A percentile compares a stretch with the other conserved stretches of the same genome.
phyloP scores from a whole-genome alignment of 495 filamentous ascomycete species.

The Aspergillus panamensis region DNA sequence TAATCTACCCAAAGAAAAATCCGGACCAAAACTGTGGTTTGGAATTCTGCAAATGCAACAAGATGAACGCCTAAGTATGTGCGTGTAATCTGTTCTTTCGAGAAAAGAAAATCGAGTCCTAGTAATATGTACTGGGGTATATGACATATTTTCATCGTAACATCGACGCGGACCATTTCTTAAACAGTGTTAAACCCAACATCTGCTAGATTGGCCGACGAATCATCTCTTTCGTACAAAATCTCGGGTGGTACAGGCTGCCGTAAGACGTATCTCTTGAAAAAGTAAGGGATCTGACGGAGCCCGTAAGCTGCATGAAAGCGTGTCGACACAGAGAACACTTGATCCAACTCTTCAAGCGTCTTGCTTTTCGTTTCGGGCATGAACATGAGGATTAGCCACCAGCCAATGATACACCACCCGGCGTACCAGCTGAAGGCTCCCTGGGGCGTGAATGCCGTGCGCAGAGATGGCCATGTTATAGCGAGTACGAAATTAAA shows the following conservation, averaged over 20 bases:
- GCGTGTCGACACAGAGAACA: conserved; percentile 51
- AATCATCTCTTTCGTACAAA: conserved; percentile 40
- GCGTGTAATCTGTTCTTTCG: too few species aligned
- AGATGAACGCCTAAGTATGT: too few species aligned
- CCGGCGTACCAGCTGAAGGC: conserved; percentile 59
- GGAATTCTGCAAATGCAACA: too few species aligned
- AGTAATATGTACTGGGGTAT: not conserved
- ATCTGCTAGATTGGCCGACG: conserved; percentile 14
- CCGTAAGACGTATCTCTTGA: conserved; percentile 44
- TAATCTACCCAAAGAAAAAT: too few species aligned
- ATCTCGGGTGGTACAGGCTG: conserved; percentile 34
- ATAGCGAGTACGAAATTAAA: conserved; percentile 65
- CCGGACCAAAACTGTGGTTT: too few species aligned
- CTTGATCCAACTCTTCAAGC: conserved; percentile 46
- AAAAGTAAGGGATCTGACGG: conserved; percentile 46
- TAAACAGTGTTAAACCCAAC: conserved; percentile 27
- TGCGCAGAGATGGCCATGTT: conserved; percentile 58
- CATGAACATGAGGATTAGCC: conserved; percentile 36
- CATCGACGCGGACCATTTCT: not conserved
- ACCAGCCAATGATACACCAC: conserved; percentile 43
- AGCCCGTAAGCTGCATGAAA: conserved; percentile 45
- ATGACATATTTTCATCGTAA: not conserved
- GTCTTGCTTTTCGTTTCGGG: conserved; percentile 45
- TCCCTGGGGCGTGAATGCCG: conserved; percentile 53
- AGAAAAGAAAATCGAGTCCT: too few species aligned